Evolutionary conservation across 1,139 yeast species (phyloP).

Genomic region (Chernovozyma aurita): DNA sequence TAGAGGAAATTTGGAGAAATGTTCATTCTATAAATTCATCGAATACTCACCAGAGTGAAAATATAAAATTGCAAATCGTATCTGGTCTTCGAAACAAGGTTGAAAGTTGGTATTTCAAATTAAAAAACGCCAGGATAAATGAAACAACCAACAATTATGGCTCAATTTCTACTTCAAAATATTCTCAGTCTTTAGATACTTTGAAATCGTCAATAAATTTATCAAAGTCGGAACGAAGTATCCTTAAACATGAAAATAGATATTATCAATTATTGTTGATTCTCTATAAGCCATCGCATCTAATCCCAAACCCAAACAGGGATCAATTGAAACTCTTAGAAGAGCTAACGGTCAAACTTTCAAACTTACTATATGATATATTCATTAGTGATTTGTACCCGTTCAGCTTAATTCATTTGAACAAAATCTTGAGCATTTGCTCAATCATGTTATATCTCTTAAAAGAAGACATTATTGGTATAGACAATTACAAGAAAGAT

Average conservation of each 20-base stretch:
- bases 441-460: slow-evolving; percentile 42
- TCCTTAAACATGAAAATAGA: slow-evolving; percentile 13
- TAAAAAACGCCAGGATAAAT: too few relatives aligned
- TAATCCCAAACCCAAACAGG: slow-evolving; percentile 38
- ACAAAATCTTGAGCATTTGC: slow-evolving; percentile 40
- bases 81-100: slow-evolving; percentile 19
- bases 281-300: slow-evolving; percentile 44
- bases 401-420: slow-evolving; percentile 45
- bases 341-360: slow-evolving; percentile 33
- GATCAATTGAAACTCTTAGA: slow-evolving; percentile 34
- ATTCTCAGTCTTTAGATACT: too few relatives aligned
- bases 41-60: neutral
- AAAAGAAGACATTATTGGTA: slow-evolving; percentile 41
- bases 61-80: neutral
- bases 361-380: slow-evolving; percentile 37
- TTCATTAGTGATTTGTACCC: slow-evolving; percentile 40
- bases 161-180: too few relatives aligned
- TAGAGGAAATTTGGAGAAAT: slow-evolving; percentile 35
- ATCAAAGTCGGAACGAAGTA: too few relatives aligned
- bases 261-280: slow-evolving; percentile 40
- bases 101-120: slow-evolving; percentile 3
- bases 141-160: too few relatives aligned
- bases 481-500: slow-evolving; percentile 33
- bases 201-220: too few relatives aligned
- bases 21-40: slow-evolving; percentile 34